Evolutionary conservation across 768 basidiomycete genomes (phyloP).

Genomic region (Tylopilus rubrobrunneus): DNA sequence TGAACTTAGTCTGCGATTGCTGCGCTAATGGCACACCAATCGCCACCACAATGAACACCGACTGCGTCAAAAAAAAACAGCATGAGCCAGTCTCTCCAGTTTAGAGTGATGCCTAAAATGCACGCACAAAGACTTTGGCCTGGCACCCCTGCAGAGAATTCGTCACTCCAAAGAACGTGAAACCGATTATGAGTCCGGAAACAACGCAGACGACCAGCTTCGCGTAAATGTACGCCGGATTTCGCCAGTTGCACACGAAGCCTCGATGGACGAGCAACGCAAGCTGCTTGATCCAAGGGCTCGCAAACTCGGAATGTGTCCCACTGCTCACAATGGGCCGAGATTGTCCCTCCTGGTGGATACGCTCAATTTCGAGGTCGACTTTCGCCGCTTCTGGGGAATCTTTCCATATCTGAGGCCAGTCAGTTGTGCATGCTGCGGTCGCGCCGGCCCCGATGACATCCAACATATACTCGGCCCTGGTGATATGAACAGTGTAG

Average conservation of each 20-base stretch:
- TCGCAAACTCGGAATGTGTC: neutral
- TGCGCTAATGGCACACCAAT: neutral
- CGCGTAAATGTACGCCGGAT: neutral
- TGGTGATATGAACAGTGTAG: constrained; percentile 1
- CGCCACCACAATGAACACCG: neutral
- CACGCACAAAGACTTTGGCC: neutral
- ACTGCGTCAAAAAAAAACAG: neutral
- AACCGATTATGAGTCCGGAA: neutral
- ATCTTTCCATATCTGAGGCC: neutral
- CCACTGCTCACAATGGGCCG: neutral
- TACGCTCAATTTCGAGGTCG: neutral
- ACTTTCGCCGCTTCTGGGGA: neutral
- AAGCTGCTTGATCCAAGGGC: neutral
- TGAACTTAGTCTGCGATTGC: neutral
- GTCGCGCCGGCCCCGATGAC: neutral
- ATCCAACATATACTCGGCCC: neutral
- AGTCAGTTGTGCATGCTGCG: neutral
- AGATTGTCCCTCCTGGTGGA: neutral
- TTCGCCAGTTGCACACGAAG: neutral
- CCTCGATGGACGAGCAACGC: neutral
- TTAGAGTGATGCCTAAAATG: neutral
- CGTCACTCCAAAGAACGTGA: neutral
- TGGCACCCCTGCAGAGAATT: neutral
- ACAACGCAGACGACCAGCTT: neutral
- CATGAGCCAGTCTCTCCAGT: neutral